A percentile compares a stretch with the other conserved stretches of the same genome.
Evolutionary conservation across 2,329 filamentous ascomycete species (phyloP).

Genomic region (Venturia effusa): DNA sequence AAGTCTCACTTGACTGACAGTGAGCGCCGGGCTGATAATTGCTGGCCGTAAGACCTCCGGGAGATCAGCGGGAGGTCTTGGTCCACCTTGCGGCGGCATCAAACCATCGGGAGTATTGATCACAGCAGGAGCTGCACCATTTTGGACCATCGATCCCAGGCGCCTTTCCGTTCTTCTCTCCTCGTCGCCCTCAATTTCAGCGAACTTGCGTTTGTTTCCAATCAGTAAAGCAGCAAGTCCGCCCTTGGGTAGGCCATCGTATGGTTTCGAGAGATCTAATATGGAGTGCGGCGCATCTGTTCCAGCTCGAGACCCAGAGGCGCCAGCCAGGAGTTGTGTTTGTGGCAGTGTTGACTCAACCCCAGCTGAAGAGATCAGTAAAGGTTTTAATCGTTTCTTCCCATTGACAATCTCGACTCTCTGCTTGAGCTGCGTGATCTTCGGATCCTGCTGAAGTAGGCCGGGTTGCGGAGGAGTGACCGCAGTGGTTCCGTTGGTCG

Average conservation of each 20-base stretch:
- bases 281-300: slow-evolving; percentile 70
- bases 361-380: slow-evolving; percentile 74
- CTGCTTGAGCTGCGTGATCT: slow-evolving; percentile 67
- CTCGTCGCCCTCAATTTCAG: slow-evolving; percentile 63
- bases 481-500: slow-evolving; percentile 17
- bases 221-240: slow-evolving; percentile 77
- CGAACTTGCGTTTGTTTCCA: slow-evolving; percentile 84
- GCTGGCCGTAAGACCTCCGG: slow-evolving; percentile 84
- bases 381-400: slow-evolving; percentile 86
- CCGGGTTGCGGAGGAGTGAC: slow-evolving; percentile 23
- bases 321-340: slow-evolving; percentile 70
- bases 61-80: slow-evolving; percentile 48
- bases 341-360: slow-evolving; percentile 83
- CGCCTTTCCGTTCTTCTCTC: slow-evolving; percentile 52
- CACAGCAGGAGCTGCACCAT: slow-evolving; percentile 64
- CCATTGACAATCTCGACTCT: slow-evolving; percentile 90
- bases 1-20: slow-evolving; percentile 72
- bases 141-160: slow-evolving; percentile 46
- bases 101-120: slow-evolving; percentile 67
- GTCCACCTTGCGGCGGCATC: slow-evolving; percentile 56
- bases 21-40: slow-evolving; percentile 69
- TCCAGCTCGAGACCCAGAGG: slow-evolving; percentile 39
- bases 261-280: slow-evolving; percentile 85
- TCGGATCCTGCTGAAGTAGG: slow-evolving; percentile 37
- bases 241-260: slow-evolving; percentile 83